phyloP scores from a whole-genome alignment of 495 filamentous ascomycete species.

The Hyaloscypha hepaticicola region DNA sequence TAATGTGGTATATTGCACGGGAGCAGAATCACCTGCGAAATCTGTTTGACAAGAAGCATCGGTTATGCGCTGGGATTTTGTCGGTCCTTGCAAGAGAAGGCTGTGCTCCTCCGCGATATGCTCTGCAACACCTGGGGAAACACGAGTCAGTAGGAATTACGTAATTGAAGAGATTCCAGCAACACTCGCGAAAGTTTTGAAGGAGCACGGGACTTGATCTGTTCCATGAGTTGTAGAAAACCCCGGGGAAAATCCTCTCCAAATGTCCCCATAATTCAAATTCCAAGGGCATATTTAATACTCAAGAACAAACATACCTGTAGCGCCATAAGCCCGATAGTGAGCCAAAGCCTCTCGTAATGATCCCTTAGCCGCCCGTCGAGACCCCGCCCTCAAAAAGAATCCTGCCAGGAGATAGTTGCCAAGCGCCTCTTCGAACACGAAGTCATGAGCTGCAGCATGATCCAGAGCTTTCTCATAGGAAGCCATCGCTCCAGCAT shows the following conservation, averaged over 20 bases:
- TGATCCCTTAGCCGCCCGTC: slow-evolving; percentile 68
- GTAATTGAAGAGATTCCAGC: background rate
- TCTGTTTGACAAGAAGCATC: slow-evolving; percentile 78
- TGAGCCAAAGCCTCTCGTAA: slow-evolving; percentile 71
- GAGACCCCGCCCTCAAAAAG: slow-evolving; percentile 66
- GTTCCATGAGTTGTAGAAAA: too few species aligned
- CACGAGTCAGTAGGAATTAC: background rate
- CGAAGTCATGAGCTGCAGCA: slow-evolving; percentile 71
- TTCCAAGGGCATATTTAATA: background rate
- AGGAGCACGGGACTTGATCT: too few species aligned
- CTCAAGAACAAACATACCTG: background rate
- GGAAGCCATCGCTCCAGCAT: slow-evolving; percentile 57
- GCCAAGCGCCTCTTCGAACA: slow-evolving; percentile 76
- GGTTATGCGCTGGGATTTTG: slow-evolving; percentile 54
- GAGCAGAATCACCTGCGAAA: slow-evolving; percentile 58
- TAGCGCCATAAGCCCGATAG: slow-evolving; percentile 71
- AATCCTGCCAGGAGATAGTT: slow-evolving; percentile 78
- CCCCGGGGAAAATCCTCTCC: background rate
- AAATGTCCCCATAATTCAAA: too few species aligned
- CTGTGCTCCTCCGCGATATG: slow-evolving; percentile 69
- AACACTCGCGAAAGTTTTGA: too few species aligned
- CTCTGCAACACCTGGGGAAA: slow-evolving; percentile 60
- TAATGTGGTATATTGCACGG: slow-evolving; percentile 50
- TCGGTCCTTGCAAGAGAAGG: slow-evolving; percentile 67
- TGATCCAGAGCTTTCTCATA: slow-evolving; percentile 83